Evolutionary conservation across 2,329 filamentous ascomycete species (phyloP).

Genomic region (Ophiocordyceps polyrhachis-furcata): DNA sequence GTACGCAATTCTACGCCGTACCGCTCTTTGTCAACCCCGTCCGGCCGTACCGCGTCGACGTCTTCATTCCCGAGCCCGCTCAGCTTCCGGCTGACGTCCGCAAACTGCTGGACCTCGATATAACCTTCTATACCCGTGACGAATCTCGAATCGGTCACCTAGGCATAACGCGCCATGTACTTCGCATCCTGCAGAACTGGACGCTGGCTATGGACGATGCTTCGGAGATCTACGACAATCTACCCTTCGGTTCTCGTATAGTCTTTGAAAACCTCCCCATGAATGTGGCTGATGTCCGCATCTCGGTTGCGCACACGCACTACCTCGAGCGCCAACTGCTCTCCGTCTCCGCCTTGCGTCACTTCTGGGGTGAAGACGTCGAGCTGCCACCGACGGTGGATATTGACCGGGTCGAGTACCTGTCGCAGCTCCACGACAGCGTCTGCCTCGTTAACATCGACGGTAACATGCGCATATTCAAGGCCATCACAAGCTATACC

Average conservation of each 20-base stretch:
- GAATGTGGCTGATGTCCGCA: slow-evolving; percentile 24
- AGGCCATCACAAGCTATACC: slow-evolving; percentile 35
- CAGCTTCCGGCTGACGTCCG: slow-evolving; percentile 22
- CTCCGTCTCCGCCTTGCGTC: slow-evolving; percentile 20
- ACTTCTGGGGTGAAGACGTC: slow-evolving; percentile 23
- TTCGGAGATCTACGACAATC: slow-evolving; percentile 18
- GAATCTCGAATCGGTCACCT: slow-evolving; percentile 25
- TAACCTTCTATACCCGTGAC: slow-evolving; percentile 37
- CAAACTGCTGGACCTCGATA: slow-evolving; percentile 25
- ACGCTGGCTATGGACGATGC: slow-evolving; percentile 16
- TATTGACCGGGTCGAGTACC: slow-evolving; percentile 28
- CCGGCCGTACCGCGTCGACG: slow-evolving; percentile 35
- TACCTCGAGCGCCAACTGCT: slow-evolving; percentile 33
- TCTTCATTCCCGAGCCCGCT: slow-evolving; percentile 34
- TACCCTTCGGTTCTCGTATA: slow-evolving; percentile 40
- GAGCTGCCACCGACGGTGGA: slow-evolving; percentile 27
- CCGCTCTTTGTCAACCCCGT: slow-evolving; percentile 29
- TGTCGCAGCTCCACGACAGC: slow-evolving; percentile 38
- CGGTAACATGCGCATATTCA: slow-evolving; percentile 30
- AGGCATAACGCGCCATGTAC: slow-evolving; percentile 32
- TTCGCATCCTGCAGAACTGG: slow-evolving; percentile 35
- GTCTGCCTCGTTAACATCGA: slow-evolving; percentile 32
- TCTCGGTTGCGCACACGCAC: slow-evolving; percentile 30
- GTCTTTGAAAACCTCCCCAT: slow-evolving; percentile 31
- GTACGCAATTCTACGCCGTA: slow-evolving; percentile 37